Percentiles rank a stretch among this genome's conserved stretches.
Evolutionary conservation across 257 asterid species (phyloP).

Genomic region (Ilex asprella): DNA sequence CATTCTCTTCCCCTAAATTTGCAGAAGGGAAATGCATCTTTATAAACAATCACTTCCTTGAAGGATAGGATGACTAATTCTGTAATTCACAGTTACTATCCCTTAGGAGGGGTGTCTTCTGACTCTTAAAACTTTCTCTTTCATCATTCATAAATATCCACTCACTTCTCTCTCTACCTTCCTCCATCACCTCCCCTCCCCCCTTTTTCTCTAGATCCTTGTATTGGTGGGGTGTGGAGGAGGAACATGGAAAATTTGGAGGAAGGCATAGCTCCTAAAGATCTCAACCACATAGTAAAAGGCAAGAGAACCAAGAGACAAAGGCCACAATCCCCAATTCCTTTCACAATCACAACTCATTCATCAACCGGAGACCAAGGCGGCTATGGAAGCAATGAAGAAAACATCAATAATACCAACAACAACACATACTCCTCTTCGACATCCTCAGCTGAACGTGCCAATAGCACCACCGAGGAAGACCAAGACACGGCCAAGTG

Average conservation of each 20-base stretch:
- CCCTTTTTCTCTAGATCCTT: background rate
- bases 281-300: constrained; percentile 27
- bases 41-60: too few relatives aligned
- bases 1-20: too few relatives aligned
- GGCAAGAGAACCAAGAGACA: constrained; percentile 48
- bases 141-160: too few relatives aligned
- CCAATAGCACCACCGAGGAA: constrained; percentile 16
- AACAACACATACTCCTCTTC: constrained; percentile 6
- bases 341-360: constrained; percentile 21
- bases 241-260: constrained; percentile 25
- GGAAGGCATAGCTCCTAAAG: constrained; percentile 25
- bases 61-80: too few relatives aligned
- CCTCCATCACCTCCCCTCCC: background rate
- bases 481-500: constrained; percentile 86
- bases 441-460: constrained; percentile 3
- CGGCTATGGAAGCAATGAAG: constrained; percentile 5
- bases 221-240: constrained; percentile 17
- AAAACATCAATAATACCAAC: background rate
- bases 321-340: constrained; percentile 41
- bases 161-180: background rate
- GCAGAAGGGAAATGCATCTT: too few relatives aligned
- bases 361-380: constrained; percentile 10
- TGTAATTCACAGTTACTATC: too few relatives aligned
- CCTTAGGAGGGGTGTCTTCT: too few relatives aligned
- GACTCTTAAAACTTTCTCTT: too few relatives aligned